Evolutionary conservation across 2,329 filamentous ascomycete species (phyloP), one percentile per base, ranked within the genome.

Genomic region (Ophiosphaerella narmari): DNA sequence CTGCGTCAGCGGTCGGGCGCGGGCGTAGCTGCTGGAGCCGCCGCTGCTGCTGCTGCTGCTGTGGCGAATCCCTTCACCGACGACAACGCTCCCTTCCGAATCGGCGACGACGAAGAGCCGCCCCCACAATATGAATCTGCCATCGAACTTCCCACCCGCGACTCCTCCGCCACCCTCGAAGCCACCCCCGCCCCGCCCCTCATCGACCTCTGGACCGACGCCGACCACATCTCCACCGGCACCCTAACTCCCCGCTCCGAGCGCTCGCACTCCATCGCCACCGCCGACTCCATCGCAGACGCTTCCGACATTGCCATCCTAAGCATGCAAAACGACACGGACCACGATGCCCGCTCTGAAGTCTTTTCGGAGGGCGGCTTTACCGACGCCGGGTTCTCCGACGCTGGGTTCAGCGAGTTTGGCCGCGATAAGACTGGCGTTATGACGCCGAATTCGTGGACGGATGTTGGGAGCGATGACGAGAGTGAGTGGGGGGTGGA

Each of bases 31-130:
- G 62, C 63, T 46, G 75, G 73, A 4, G 16, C 16, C 16, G 16
- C 16, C 16, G 16, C 16, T 18, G 16, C 16, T 35, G 62, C 63
- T 4, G 72, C 72, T 23, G 59, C 55, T 21, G 55, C 61, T 18
- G 51, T 63, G 43, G 71, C 73, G 1, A 76, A 80, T 43, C 77
- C 78, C 4, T 80, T 80, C 55, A 66, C 70, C 12, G 77, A 80
- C 50, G 67, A 71, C 35, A 50, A 67, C 23, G 66, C 78, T 1
- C 71, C 78, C 9, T 75, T 79, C 31, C 77, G 78, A 58, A 68
- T 74, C 33, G 65, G 72, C 43, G 57, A 63, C 44, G 59, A 66
- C 46, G 55, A 68, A 7, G 62, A 72, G 42, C 60, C 66, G 2
- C 63, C 63, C 3, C 61, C 66, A 9, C 64, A 67, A 0, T 59